Percentiles rank a stretch among this genome's conserved stretches.
Conservation (phyloP, 352 stramenopile genomes). For the Phytophthora hybrid region DNA sequence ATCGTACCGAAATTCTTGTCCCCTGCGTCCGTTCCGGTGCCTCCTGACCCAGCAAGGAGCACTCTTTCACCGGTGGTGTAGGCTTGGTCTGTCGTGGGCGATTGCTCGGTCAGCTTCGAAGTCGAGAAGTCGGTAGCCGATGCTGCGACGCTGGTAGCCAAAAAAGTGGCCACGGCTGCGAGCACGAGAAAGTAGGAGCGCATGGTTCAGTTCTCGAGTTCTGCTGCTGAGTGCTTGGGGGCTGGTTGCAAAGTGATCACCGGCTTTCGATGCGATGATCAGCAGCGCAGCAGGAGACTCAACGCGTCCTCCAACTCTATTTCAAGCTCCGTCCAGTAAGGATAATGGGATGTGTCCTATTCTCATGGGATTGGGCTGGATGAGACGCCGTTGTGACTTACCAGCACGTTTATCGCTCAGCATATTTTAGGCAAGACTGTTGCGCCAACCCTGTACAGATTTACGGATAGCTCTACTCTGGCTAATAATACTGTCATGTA, state of each 20-base stretch:
- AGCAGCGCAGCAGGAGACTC: not conserved
- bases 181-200: not conserved
- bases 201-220: not conserved
- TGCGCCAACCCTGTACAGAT: not conserved
- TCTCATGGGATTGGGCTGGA: not conserved
- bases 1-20: not conserved
- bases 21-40: too few relatives aligned
- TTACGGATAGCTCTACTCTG: not conserved
- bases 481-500: not conserved
- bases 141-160: not conserved
- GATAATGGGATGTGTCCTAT: not conserved
- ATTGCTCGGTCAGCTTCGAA: not conserved
- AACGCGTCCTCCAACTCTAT: slow-evolving; percentile 1
- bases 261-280: not conserved
- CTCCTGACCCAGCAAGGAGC: not conserved
- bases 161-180: not conserved
- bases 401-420: not conserved
- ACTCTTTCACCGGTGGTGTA: not conserved
- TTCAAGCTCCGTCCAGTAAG: not conserved
- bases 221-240: not conserved
- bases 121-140: not conserved
- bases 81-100: not conserved
- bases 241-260: not conserved
- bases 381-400: not conserved
- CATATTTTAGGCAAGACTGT: not conserved